Evolutionary conservation across 768 basidiomycete species (phyloP), one percentile per base, ranked within the genome.

Genomic region (Agrocybe chaxingu): DNA sequence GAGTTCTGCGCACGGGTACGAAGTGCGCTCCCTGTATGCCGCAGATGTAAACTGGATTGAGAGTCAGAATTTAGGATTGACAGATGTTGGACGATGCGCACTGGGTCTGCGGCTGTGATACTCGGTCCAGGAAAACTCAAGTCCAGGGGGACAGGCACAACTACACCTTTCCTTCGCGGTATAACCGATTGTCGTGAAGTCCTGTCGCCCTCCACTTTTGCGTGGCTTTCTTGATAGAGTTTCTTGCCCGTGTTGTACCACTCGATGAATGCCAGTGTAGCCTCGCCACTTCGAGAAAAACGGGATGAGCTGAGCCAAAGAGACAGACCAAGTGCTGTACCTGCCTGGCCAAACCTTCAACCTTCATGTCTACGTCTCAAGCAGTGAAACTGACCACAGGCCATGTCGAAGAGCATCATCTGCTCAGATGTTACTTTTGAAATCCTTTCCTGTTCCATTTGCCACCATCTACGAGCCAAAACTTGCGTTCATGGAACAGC

Each of bases 401-500:
- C 84, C 70, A 86, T 72, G 60, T 87, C 85, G 49, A 85, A 75
- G 9, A 86, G 60, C 7, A 68, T 57, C 30, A 79, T 64, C 30
- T 51, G 52, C 43, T 58, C 53, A 19, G 54, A 34, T 34, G 51
- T 47, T 33, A 43, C 31, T 8, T 38, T 31, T 9, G 53, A 24
- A 24, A 61, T 51, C 37, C 53, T 63, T 19, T 48, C 38, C 13
- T 57, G 51, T 54, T 74, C 72, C 50, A 62, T 66, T 41, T 67
- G 62, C 68, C 73, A 72, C 66, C 68, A 72, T 54, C 73, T 72
- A 52, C 16, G 16, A 16, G 16, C 16, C 16, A 16, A 16, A 47
- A 8, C 52, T 50, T 34, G 46, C 36, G 40, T 10, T 30, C 38
- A 42, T 36, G 29, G 29, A 38, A 45, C 57, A 34, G 33, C 8